Conservation (phyloP, 2,329 filamentous ascomycete species). For the Pseudogymnoascus verrucosus region DNA sequence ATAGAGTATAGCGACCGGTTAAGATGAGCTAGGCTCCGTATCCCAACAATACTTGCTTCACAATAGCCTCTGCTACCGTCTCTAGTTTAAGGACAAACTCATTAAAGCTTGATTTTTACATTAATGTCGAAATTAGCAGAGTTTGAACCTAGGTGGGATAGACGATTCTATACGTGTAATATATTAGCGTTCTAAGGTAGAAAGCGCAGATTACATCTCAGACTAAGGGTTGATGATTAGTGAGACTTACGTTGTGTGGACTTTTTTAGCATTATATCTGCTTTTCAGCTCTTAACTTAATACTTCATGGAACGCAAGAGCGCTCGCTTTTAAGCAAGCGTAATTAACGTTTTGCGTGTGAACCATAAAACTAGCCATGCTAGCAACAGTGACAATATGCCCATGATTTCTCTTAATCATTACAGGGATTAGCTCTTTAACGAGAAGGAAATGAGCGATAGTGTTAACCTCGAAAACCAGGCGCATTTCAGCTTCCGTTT, state of each 20-base stretch:
- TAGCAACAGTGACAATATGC: conserved; percentile 46
- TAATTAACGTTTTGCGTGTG: conserved; percentile 45
- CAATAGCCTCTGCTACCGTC: conserved; percentile 6
- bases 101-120: not conserved
- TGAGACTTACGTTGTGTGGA: conserved; percentile 29
- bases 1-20: not conserved
- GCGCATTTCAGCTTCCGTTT: conserved; percentile 35
- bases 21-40: conserved; percentile 10
- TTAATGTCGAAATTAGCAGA: not conserved
- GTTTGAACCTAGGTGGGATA: conserved; percentile 11
- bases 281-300: conserved; percentile 31
- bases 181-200: not conserved
- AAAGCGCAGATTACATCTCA: not conserved
- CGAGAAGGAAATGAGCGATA: conserved; percentile 41
- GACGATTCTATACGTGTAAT: conserved; percentile 8
- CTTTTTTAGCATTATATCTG: conserved; percentile 31
- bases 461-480: conserved; percentile 45
- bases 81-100: conserved; percentile 10
- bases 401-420: conserved; percentile 45
- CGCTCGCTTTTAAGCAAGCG: conserved; percentile 41
- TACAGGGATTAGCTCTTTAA: conserved; percentile 43
- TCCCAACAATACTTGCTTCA: conserved; percentile 9
- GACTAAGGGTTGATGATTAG: too few relatives aligned
- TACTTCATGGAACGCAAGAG: conserved; percentile 46
- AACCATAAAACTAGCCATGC: conserved; percentile 41